Conservation (phyloP, 225 moss, liverwort and hornwort genomes). For the Pseudisothecium myosuroides region DNA sequence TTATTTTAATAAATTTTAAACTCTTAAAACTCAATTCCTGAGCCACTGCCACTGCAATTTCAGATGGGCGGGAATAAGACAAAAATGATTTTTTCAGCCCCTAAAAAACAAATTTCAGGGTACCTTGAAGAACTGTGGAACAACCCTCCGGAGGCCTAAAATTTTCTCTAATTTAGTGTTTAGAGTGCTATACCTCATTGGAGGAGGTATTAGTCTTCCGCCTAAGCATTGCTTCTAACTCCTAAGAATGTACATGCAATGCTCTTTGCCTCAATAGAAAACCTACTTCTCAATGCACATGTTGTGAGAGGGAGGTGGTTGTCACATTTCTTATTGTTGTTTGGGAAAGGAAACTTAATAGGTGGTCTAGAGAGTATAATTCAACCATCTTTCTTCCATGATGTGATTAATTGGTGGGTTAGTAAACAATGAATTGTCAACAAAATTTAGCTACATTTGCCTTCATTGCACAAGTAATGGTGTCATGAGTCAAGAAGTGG, state of each 20-base stretch:
- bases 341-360: not conserved
- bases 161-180: too few relatives aligned
- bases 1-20: too few relatives aligned
- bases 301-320: not conserved
- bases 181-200: not conserved
- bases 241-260: not conserved
- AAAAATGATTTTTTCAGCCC: too few relatives aligned
- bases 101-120: too few relatives aligned
- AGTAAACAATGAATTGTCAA: not conserved
- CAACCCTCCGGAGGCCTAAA: too few relatives aligned
- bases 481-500: not conserved
- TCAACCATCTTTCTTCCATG: not conserved
- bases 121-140: too few relatives aligned
- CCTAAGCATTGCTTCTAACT: not conserved
- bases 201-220: accelerated
- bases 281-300: not conserved
- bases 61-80: too few relatives aligned
- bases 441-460: not conserved
- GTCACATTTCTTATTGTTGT: not conserved
- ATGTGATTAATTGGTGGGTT: not conserved
- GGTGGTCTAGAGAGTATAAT: not conserved
- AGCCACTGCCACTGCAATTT: too few relatives aligned
- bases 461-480: not conserved
- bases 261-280: not conserved
- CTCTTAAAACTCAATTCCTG: too few relatives aligned